Evolutionary conservation across 441 rosid species (phyloP), one percentile per base, ranked within the genome.

Genomic region (Croton setiger): DNA sequence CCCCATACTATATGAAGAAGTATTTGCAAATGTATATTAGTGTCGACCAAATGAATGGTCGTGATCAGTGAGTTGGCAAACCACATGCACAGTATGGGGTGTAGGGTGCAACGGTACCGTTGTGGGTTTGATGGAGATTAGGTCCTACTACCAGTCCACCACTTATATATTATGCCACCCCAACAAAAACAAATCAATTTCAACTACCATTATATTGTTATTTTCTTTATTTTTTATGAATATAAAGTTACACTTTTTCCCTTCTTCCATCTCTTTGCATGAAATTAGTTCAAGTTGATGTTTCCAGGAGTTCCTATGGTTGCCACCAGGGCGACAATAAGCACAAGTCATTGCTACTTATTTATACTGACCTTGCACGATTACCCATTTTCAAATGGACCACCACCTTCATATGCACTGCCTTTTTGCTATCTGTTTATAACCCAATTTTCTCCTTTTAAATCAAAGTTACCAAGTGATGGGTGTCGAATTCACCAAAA

Each of bases 51-150:
- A 58, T 64, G 84, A 78, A 74, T 69, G 75, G 80, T 82, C 81
- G 15, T 60, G 73, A 76, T 80, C 84, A 80, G 55, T 78, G 81
- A 75, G 86, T 76, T 82, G 87, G 76, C 77, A 69, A 71, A 43
- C 73, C 83, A 80, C 79, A 73, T 76, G 85, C 74, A 66, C 64
- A 66, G 80, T 57, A 78, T 82, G 88, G 84, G 71, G 35, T 56
- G 76, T 67, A 73, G 79, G 81, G 79, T 77, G 76, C 82, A 75
- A 67, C 70, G 45, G 52, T n/a, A 27, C 56, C 56, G 45, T 66
- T 23, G 56, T 69, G 53, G 68, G 75, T 13, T 27, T 60, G 68
- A 69, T 69, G 71, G 63, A 66, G 17, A 27, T 54, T 27, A 39
- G 72, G 56, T 58, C 36, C 72, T 74, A n/a, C 21, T 35, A 27